Percentiles rank a stretch among this genome's conserved stretches.
Evolutionary conservation across 257 asterid genomes (phyloP).

Genomic region (Nicotiana knightiana): DNA sequence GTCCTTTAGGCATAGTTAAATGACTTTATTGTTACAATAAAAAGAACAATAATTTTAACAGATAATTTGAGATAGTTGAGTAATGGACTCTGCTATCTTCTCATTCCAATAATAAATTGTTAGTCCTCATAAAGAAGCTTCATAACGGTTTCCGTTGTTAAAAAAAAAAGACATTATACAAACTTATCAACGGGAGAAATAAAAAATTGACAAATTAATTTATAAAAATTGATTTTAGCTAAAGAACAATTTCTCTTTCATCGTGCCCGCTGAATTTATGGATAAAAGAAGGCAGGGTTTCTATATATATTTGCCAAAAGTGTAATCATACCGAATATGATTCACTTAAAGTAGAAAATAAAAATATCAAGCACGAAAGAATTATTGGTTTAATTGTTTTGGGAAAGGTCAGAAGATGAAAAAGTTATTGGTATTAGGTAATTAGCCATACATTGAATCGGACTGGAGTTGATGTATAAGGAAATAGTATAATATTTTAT

Average conservation of each 20-base stretch:
- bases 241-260: neutral
- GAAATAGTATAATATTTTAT: neutral
- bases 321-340: constrained; percentile 8
- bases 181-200: neutral
- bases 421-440: neutral
- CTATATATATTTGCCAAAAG: neutral
- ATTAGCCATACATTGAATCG: constrained; percentile 1
- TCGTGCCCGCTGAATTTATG: neutral
- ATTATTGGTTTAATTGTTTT: neutral
- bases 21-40: too few species aligned
- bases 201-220: neutral
- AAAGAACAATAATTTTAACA: too few species aligned
- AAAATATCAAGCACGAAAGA: neutral
- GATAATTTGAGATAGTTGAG: too few species aligned
- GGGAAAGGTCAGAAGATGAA: neutral
- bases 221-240: neutral
- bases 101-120: neutral
- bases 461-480: neutral
- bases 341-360: neutral
- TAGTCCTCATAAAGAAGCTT: neutral
- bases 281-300: neutral
- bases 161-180: neutral
- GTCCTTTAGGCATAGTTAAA: too few species aligned
- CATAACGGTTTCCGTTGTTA: neutral
- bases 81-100: neutral